Evolutionary conservation across 495 filamentous ascomycete genomes (phyloP).

Genomic region (Rhizodiscina lignyota): DNA sequence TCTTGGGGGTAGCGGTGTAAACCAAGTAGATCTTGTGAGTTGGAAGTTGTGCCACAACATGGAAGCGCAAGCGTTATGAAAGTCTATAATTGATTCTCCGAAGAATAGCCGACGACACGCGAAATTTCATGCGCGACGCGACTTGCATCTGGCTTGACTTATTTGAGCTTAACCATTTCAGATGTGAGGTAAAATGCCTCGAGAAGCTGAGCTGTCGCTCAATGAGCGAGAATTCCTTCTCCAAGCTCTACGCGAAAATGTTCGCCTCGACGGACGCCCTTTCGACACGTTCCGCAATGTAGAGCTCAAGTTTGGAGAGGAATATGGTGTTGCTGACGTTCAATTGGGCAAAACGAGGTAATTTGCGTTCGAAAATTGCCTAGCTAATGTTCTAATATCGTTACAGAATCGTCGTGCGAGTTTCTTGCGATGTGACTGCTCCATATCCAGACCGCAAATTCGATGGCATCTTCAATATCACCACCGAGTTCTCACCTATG

Average conservation of each 20-base stretch:
- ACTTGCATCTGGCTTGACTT: too few species aligned
- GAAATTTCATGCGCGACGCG: too few species aligned
- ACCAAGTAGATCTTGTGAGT: too few species aligned
- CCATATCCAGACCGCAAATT: slow-evolving; percentile 81
- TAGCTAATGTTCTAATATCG: slow-evolving; percentile 4
- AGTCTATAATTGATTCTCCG: too few species aligned
- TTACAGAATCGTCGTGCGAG: slow-evolving; percentile 59
- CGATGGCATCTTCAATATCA: slow-evolving; percentile 85
- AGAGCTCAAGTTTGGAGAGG: slow-evolving; percentile 67
- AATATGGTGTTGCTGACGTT: slow-evolving; percentile 83
- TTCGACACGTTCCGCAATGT: slow-evolving; percentile 64
- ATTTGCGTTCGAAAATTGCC: neutral
- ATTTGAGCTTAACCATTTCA: too few species aligned
- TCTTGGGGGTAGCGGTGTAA: too few species aligned
- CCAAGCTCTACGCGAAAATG: slow-evolving; percentile 38
- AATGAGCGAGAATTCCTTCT: slow-evolving; percentile 27
- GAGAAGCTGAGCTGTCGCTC: slow-evolving; percentile 45
- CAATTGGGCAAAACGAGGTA: slow-evolving; percentile 82
- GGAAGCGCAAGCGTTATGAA: too few species aligned
- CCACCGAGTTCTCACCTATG: slow-evolving; percentile 83
- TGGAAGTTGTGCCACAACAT: too few species aligned
- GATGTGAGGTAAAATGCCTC: too few species aligned
- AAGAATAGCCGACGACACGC: too few species aligned
- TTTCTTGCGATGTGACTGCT: slow-evolving; percentile 72
- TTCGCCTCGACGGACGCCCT: slow-evolving; percentile 67